These are phyloP conservation scores for Candida sp. DNA, from an alignment of 1,139 yeast genomes.

Conservation along the genomic window DNA sequence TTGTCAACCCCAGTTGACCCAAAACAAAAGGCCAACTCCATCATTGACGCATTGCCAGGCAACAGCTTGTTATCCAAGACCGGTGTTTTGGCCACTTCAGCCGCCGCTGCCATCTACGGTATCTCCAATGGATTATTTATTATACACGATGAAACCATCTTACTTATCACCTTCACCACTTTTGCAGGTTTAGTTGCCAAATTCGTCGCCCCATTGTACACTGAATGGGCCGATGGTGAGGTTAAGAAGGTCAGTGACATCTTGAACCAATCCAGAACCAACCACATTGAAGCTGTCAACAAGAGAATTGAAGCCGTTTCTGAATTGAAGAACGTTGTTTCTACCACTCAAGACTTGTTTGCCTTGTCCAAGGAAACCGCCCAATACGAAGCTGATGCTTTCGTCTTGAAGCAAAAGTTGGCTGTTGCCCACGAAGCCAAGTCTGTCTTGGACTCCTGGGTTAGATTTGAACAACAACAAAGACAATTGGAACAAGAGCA, in stretches of 20 bases:
- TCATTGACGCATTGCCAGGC: constrained; percentile 95
- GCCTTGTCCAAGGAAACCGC: constrained; percentile 97
- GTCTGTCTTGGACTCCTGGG: constrained; percentile 98
- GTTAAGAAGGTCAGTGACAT: constrained; percentile 81
- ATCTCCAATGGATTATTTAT: constrained; percentile 93
- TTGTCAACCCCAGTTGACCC: constrained; percentile 78
- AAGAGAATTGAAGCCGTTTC: constrained; percentile 89
- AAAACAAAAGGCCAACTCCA: constrained; percentile 87
- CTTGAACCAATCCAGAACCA: constrained; percentile 86
- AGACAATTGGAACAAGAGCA: constrained; percentile 97
- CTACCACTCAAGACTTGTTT: constrained; percentile 89
- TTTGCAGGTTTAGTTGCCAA: constrained; percentile 80
- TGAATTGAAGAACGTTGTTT: constrained; percentile 89
- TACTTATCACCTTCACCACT: constrained; percentile 80
- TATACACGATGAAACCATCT: constrained; percentile 91
- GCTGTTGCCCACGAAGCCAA: constrained; percentile 91
- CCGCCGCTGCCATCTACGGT: constrained; percentile 95
- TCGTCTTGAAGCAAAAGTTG: constrained; percentile 90
- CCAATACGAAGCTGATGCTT: constrained; percentile 91
- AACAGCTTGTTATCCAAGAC: constrained; percentile 88
- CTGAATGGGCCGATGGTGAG: constrained; percentile 94
- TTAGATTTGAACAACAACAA: constrained; percentile 95
- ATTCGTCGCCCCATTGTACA: constrained; percentile 92
- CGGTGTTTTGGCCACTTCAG: constrained; percentile 91
- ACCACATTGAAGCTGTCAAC: constrained; percentile 92